A percentile compares a stretch with the other conserved stretches of the same genome.
Conservation (phyloP, 768 basidiomycete species). For the Mycena metata region DNA sequence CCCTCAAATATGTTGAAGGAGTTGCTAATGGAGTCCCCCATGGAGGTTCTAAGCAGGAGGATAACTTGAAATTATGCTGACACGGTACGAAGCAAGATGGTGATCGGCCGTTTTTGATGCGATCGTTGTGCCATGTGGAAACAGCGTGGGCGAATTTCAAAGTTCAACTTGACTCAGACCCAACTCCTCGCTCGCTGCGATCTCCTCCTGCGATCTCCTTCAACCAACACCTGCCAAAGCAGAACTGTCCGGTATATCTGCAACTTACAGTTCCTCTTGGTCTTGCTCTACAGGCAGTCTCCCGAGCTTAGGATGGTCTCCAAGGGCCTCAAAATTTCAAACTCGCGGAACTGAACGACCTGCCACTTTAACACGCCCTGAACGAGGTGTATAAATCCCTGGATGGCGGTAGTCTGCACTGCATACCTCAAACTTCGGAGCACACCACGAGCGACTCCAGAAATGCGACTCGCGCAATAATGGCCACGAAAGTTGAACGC, state of each 20-base stretch:
- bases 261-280: constrained; percentile 14
- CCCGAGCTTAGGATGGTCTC: constrained; percentile 48
- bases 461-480: constrained; percentile 71
- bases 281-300: constrained; percentile 14
- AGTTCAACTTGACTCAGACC: too few species aligned
- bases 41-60: constrained; percentile 8
- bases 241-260: constrained; percentile 60
- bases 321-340: constrained; percentile 56
- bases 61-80: too few species aligned
- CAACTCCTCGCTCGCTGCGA: too few species aligned
- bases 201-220: too few species aligned
- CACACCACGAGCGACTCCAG: constrained; percentile 72
- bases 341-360: constrained; percentile 55
- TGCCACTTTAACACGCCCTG: constrained; percentile 65
- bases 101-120: too few species aligned
- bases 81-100: too few species aligned
- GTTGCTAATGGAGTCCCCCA: constrained; percentile 23
- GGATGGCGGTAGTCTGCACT: constrained; percentile 62
- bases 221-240: constrained; percentile 77
- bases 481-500: constrained; percentile 73
- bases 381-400: constrained; percentile 79
- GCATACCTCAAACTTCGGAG: constrained; percentile 89
- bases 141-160: too few species aligned
- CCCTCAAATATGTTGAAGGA: constrained; percentile 53
- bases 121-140: too few species aligned